A percentile compares a stretch with the other conserved stretches of the same genome.
phyloP scores from a whole-genome alignment of 108 stramenopile species.

The Nitzschia sp. region DNA sequence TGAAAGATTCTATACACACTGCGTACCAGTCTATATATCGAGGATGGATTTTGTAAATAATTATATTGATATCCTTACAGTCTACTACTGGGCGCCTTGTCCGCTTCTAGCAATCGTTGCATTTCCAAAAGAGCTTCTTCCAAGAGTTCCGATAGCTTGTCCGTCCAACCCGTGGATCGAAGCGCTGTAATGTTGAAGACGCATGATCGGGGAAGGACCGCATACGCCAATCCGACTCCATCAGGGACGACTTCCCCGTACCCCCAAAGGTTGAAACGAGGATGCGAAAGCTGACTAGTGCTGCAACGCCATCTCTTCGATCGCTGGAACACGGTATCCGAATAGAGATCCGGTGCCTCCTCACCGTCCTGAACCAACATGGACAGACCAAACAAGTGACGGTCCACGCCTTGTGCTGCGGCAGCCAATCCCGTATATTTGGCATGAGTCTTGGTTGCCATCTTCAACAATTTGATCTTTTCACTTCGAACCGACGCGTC shows the following conservation, averaged over 20 bases:
- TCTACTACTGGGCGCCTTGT: conserved; percentile 10
- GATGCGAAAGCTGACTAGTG: conserved; percentile 79
- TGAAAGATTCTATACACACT: too few species aligned
- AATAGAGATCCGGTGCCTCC: conserved; percentile 53
- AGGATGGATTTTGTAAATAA: too few species aligned
- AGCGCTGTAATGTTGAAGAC: conserved; percentile 76
- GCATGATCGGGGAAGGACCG: conserved; percentile 53
- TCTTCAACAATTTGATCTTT: conserved; percentile 55
- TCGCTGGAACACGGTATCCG: conserved; percentile 57
- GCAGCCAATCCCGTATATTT: conserved; percentile 67
- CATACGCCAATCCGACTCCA: conserved; percentile 82
- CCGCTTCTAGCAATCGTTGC: conserved; percentile 61
- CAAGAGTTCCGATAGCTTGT: conserved; percentile 55
- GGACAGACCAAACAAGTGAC: conserved; percentile 78
- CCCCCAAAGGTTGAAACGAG: conserved; percentile 67
- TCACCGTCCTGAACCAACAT: conserved; percentile 50
- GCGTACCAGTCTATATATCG: too few species aligned
- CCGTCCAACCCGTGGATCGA: conserved; percentile 44
- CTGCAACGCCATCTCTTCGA: conserved; percentile 77
- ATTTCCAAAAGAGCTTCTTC: conserved; percentile 82
- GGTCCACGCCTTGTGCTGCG: conserved; percentile 76
- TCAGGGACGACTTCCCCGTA: conserved; percentile 85
- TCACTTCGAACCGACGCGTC: conserved; percentile 25
- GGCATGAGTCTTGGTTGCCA: conserved; percentile 61
- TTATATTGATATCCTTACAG: too few species aligned